Base-by-base conservation (phyloP, 768 basidiomycete genomes). In the Tulasnella sp. region DNA sequence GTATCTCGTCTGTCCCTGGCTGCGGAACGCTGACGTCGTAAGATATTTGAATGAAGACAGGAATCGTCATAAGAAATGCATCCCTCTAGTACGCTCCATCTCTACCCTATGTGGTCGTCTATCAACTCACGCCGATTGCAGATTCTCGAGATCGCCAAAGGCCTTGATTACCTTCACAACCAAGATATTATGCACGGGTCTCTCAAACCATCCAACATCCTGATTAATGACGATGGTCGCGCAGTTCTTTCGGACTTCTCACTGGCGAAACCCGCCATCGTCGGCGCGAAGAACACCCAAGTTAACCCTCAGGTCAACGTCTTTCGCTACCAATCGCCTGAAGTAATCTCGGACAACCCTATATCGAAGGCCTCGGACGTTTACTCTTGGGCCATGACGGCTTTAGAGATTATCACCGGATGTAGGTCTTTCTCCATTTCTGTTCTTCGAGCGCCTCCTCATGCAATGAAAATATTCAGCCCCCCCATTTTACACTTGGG, bases 311-410 rank as follows among this genome's bases (percentile, higher is more conserved):
- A 55, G 16, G 37, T 37, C 9, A 26, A 71, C 71, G 37, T 39
- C 26, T 37, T 77, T 11, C 70, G 77, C 16, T 77, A 57, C 23
- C 44, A 46, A 29, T 15, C 77, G 48, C 77, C 77, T 10, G 77
- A 77, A 70, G 57, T 57, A 3, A 48, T 35, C 37, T 35, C 26
- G 29, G 37, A 48, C 77, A 44, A 39, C n/a, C 37, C 48, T 39
- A 73, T 55, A 71, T 73, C 40, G 46, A 72, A n/a, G n/a, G 71
- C 71, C 2, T 75, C 70, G 37, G 77, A 77, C 26, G 70, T 72
- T 29, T 77, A 77, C 70, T 77, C 77, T 29, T 77, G 77, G 77
- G 77, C 67, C 15, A 77, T 77, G 77, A 77, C 77, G 7, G n/a
- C 69, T 42, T 39, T 77, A 3, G 32, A 73, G 77, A 77, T 77